phyloP scores from a whole-genome alignment of 2,329 filamentous ascomycete species.

The Calonectria honghensis region DNA sequence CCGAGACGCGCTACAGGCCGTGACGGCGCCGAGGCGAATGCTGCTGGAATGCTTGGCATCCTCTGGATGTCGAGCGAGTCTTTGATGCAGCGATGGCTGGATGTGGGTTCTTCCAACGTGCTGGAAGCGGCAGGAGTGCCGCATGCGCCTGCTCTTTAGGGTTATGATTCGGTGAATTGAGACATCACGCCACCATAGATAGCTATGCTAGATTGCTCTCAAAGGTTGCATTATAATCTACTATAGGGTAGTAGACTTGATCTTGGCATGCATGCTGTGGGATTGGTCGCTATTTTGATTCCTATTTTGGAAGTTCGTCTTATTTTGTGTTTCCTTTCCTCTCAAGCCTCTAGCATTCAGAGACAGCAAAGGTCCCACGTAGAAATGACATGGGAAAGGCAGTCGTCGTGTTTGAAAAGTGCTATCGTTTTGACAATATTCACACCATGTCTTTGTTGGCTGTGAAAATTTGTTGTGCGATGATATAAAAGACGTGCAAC shows the following conservation, averaged over 20 bases:
- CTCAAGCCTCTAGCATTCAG: not conserved
- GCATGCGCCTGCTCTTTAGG: not conserved
- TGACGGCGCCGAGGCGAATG: conserved; percentile 63
- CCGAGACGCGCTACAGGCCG: conserved; percentile 62
- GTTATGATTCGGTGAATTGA: not conserved
- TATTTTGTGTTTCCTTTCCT: not conserved
- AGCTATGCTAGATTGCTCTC: not conserved
- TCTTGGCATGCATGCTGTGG: not conserved
- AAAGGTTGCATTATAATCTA: not conserved
- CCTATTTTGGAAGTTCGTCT: not conserved
- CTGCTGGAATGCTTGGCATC: conserved; percentile 68
- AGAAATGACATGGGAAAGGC: conserved; percentile 5
- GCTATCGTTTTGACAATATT: not conserved
- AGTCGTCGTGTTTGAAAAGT: conserved; percentile 1
- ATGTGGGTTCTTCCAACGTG: conserved; percentile 33
- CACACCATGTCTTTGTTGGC: not conserved
- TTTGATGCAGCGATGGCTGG: conserved; percentile 34
- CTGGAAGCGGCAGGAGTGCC: conserved; percentile 39
- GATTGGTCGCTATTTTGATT: not conserved
- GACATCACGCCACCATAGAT: not conserved
- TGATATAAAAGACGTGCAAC: conserved; percentile 1
- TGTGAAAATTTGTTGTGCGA: not conserved
- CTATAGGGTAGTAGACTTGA: not conserved
- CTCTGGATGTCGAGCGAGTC: conserved; percentile 49
- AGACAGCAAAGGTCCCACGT: conserved; percentile 2